Evolutionary conservation across 768 basidiomycete species (phyloP), one percentile per base, ranked within the genome.

Genomic region (Podaxis pistillaris): DNA sequence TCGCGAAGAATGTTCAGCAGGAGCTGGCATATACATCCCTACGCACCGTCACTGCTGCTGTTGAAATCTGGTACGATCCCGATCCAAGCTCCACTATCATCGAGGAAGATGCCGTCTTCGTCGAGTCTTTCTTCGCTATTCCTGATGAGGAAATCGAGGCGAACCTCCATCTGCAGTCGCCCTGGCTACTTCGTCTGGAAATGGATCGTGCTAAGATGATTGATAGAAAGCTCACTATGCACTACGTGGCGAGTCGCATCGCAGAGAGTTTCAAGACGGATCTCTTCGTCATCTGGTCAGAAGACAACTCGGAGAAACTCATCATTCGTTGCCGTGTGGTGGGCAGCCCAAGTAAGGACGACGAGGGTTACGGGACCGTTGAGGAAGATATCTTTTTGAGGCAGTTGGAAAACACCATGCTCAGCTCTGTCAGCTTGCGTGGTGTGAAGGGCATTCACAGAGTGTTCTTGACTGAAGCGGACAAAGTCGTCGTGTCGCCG

Each of bases 71-170:
- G 87, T 98, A 97, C 70, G 97, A 99, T 72, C 97, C 97, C 0
- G 89, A 96, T 70, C 90, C 94, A 17, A 86, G 82, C 6, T 85
- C 90, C 0, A 98, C 97, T 30, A 90, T 96, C 74, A 97, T 99
- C 73, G 95, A 96, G 67, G 97, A 98, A 67, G 97, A 99, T 74
- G 79, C 85, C 24, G 86, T 95, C 24, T 98, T 99, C 72, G 97
- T 99, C 61, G 94, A 97, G 70, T 95, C 95, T 0, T 98, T 98
- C 91, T 99, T 98, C 74, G 96, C 96, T 59, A 98, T 98, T 72
- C 97, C 97, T 5, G 97, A 98, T 68, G 95, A 98, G 71, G 93
- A 96, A 55, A 90, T 96, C 63, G 94, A 96, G 72, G 83, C 86
- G 19, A 96, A 96, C 70, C 78, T 97, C 2, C 90, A 94, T 66